Evolutionary conservation across 202 grass and related monocot species (phyloP).

Genomic region (Cymbopogon flexuosus): DNA sequence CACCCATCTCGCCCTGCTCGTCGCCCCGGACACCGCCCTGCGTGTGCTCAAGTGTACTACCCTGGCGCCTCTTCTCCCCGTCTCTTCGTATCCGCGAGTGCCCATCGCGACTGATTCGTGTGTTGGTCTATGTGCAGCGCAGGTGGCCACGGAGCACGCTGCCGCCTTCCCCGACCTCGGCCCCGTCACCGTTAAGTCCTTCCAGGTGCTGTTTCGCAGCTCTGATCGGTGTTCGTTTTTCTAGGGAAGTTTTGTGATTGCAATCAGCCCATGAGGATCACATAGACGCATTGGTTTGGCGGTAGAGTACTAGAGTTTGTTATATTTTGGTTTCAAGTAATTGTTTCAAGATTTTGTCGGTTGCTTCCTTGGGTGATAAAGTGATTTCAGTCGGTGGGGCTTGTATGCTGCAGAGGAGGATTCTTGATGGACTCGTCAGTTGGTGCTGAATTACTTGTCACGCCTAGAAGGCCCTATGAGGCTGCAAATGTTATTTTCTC

Average conservation of each 20-base stretch:
- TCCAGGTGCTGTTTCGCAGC: constrained; percentile 41
- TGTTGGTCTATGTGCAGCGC: constrained; percentile 36
- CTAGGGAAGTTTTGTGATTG: neutral
- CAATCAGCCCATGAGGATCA: neutral
- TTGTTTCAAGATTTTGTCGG: neutral
- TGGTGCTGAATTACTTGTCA: neutral
- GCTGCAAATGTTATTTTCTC: neutral
- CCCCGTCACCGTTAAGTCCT: constrained; percentile 43
- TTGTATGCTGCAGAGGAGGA: neutral
- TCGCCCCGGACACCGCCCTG: constrained; percentile 40
- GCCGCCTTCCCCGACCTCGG: constrained; percentile 46
- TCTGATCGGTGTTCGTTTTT: neutral
- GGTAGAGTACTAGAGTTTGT: neutral
- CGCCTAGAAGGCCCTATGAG: neutral
- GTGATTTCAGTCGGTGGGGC: neutral
- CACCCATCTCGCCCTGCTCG: constrained; percentile 44
- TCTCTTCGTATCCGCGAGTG: neutral
- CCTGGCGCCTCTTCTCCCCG: neutral
- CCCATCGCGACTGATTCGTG: neutral
- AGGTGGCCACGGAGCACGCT: constrained; percentile 44
- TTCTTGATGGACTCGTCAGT: neutral
- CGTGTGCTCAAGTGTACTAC: constrained; percentile 58
- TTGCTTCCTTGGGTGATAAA: neutral
- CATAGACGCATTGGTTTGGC: neutral
- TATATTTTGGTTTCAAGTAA: no score